A percentile compares a stretch with the other conserved stretches of the same genome.
Evolutionary conservation across 1,284 basidiomycete species (phyloP).

Genomic region (Cryptococcus floricola): DNA sequence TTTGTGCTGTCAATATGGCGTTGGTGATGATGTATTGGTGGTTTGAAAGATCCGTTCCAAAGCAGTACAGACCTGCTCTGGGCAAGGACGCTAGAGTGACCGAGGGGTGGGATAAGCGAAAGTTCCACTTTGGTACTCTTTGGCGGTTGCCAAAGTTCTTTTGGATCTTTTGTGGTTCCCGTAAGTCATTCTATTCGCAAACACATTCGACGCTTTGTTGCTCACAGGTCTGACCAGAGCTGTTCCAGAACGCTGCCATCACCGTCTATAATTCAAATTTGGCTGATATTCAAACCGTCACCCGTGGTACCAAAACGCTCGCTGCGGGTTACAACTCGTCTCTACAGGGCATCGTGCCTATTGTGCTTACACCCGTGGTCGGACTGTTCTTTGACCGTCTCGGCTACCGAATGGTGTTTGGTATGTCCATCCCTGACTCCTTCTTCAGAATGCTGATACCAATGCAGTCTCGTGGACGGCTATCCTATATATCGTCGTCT

Average conservation of each 20-base stretch:
- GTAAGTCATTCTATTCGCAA: slow-evolving; percentile 21
- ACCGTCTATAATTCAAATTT: slow-evolving; percentile 47
- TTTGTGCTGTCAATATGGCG: slow-evolving; percentile 29
- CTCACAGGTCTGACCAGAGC: slow-evolving; percentile 12
- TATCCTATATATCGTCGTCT: slow-evolving; percentile 48
- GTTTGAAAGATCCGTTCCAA: slow-evolving; percentile 42
- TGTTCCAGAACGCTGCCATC: slow-evolving; percentile 46
- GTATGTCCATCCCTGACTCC: slow-evolving; percentile 5
- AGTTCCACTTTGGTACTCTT: slow-evolving; percentile 17
- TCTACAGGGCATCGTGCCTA: slow-evolving; percentile 49
- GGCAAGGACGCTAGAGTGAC: slow-evolving; percentile 22
- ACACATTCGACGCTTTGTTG: not conserved
- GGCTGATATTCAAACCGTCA: slow-evolving; percentile 49
- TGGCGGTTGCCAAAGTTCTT: slow-evolving; percentile 34
- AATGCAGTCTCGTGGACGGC: slow-evolving; percentile 31
- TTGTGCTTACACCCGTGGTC: slow-evolving; percentile 48
- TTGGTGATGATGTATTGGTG: slow-evolving; percentile 40
- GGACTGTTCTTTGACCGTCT: slow-evolving; percentile 44
- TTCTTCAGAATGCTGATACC: not conserved
- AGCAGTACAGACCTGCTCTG: slow-evolving; percentile 28
- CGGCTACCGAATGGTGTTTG: slow-evolving; percentile 41
- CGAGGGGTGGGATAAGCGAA: slow-evolving; percentile 23
- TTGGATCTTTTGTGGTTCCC: slow-evolving; percentile 35
- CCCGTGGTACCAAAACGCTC: slow-evolving; percentile 44
- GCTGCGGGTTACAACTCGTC: slow-evolving; percentile 51